Percentiles rank a stretch among this genome's conserved stretches.
Conservation (phyloP, 2,329 filamentous ascomycete genomes). For the Alternaria burnsii region DNA sequence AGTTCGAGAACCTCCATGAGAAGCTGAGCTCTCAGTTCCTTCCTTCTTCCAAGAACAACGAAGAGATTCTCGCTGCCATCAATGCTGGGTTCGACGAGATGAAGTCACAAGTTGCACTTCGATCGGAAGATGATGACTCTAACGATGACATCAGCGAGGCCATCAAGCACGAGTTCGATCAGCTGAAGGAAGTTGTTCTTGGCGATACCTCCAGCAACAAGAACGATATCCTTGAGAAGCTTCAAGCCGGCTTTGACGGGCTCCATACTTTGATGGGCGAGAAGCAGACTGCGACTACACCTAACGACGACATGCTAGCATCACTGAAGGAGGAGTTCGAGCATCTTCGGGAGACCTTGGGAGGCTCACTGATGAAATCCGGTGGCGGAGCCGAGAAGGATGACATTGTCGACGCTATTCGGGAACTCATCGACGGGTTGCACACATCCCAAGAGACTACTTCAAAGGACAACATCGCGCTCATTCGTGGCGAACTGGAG, state of each 20-base stretch:
- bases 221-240: slow-evolving; percentile 68
- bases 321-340: slow-evolving; percentile 68
- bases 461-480: slow-evolving; percentile 53
- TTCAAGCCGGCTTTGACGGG: slow-evolving; percentile 62
- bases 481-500: slow-evolving; percentile 56
- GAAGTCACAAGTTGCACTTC: slow-evolving; percentile 51
- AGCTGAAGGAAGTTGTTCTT: slow-evolving; percentile 80
- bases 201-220: slow-evolving; percentile 64
- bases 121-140: slow-evolving; percentile 48
- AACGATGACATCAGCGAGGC: slow-evolving; percentile 67
- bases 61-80: slow-evolving; percentile 52
- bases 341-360: slow-evolving; percentile 66
- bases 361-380: slow-evolving; percentile 60
- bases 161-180: slow-evolving; percentile 82
- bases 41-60: slow-evolving; percentile 43
- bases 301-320: slow-evolving; percentile 57
- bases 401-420: slow-evolving; percentile 75
- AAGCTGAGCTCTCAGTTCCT: slow-evolving; percentile 61
- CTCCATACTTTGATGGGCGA: slow-evolving; percentile 56
- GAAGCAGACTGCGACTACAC: slow-evolving; percentile 30
- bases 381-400: slow-evolving; percentile 63
- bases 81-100: slow-evolving; percentile 53
- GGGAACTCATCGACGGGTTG: slow-evolving; percentile 55
- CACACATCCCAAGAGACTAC: slow-evolving; percentile 53
- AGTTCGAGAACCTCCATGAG: slow-evolving; percentile 69